Conservation (phyloP, 305 asterid genomes). For the Striga hermonthica region DNA sequence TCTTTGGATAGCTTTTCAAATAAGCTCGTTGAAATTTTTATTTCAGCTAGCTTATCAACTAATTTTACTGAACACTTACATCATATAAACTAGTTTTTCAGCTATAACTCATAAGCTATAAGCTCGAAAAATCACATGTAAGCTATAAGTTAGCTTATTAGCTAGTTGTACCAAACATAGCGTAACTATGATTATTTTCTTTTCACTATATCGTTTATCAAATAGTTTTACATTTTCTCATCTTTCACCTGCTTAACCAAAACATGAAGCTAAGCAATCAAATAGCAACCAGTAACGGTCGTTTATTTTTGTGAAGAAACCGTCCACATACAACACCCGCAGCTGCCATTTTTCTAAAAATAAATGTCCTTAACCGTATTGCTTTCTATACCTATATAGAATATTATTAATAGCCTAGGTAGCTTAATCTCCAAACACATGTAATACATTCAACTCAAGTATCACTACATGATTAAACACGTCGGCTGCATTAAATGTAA, state of each 20-base stretch:
- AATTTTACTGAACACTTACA: too few species aligned
- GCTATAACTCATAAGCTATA: too few species aligned
- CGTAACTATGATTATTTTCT: background rate
- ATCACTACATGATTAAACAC: background rate
- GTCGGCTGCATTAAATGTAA: constrained; percentile 7
- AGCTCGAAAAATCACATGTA: too few species aligned
- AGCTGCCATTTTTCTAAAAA: background rate
- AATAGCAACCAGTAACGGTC: background rate
- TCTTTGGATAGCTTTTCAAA: too few species aligned
- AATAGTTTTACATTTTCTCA: background rate
- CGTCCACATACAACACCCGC: constrained; percentile 1
- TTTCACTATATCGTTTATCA: background rate
- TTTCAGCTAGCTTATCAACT: too few species aligned
- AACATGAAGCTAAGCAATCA: background rate
- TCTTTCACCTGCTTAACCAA: constrained; percentile 7
- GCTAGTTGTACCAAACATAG: background rate
- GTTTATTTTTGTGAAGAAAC: background rate
- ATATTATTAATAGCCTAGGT: background rate
- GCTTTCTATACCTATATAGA: background rate
- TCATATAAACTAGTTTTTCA: too few species aligned
- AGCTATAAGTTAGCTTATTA: too few species aligned
- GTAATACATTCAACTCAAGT: background rate
- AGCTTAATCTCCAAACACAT: background rate
- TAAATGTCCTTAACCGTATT: constrained; percentile 5
- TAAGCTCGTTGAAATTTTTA: too few species aligned